Evolutionary conservation across 306 rosid genomes (phyloP), one percentile per base, ranked within the genome.

Genomic region (Vicia faba): DNA sequence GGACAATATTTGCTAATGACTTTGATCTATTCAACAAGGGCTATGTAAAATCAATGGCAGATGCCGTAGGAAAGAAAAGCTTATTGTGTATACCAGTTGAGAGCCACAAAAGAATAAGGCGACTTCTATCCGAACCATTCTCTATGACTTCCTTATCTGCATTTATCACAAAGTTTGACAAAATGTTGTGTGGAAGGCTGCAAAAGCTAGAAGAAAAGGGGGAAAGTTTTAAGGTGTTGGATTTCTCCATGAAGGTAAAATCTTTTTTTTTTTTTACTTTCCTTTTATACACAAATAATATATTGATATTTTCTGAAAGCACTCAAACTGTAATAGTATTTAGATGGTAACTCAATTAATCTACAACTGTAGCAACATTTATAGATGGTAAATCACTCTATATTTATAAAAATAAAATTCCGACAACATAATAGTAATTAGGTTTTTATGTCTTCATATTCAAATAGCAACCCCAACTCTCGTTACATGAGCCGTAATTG

Each of bases 41-140:
- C 15, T 86, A 80, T 39, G 79, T 86, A 33, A 88, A 88, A 69
- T 80, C 96, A 75, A 88, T 88, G 91, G 88, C 84, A 68, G 91
- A 88, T 67, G 81, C 81, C 0, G 89, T 84, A 31, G 96, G 96
- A 62, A 33, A 74, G 70, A 80, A 82, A 70, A 88, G 92, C 74
- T 66, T 88, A 71, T 75, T 88, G 5, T 74, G 86, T 75, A 85
- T 77, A 10, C 75, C 89, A 0, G 81, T 69, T 39, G 89, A 84
- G 50, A 78, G 72, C 67, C 96, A 88, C 69, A 80, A 64, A 67
- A 80, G 88, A 77, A 86, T 88, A n/a, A 78, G 96, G 76, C 85
- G 86, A 44, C 88, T 88, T 71, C 78, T 88, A 23, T 75, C 91
- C 5, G 86, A 84, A 48, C 88, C 89, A 62, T 88, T 88, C 68